phyloP scores from a whole-genome alignment of 495 filamentous ascomycete species.

The Neurospora sp. region DNA sequence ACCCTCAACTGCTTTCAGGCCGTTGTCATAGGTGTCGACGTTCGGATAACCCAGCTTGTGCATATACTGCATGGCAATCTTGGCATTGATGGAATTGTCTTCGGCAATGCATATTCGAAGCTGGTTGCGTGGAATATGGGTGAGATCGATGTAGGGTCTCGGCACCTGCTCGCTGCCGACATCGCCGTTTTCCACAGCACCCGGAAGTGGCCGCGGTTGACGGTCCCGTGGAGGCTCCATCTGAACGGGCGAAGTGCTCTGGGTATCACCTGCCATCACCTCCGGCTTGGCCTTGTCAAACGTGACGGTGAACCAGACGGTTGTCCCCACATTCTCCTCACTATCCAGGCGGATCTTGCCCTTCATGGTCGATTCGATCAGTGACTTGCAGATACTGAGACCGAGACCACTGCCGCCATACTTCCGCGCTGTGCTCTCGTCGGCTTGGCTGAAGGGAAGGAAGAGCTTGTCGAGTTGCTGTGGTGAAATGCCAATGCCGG shows the following conservation, averaged over 20 bases:
- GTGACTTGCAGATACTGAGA: slow-evolving; percentile 86
- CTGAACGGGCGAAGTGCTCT: slow-evolving; percentile 19
- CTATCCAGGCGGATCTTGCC: slow-evolving; percentile 78
- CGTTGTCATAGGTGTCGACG: slow-evolving; percentile 74
- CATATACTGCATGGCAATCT: slow-evolving; percentile 85
- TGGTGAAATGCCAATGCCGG: slow-evolving; percentile 77
- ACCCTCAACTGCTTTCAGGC: slow-evolving; percentile 75
- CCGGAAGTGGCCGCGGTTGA: slow-evolving; percentile 32
- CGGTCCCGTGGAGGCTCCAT: slow-evolving; percentile 45
- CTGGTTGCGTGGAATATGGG: slow-evolving; percentile 61
- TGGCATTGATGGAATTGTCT: slow-evolving; percentile 86
- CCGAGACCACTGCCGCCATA: slow-evolving; percentile 88
- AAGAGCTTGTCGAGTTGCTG: slow-evolving; percentile 78
- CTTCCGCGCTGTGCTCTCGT: slow-evolving; percentile 74
- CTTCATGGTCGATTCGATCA: slow-evolving; percentile 83
- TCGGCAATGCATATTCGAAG: slow-evolving; percentile 83
- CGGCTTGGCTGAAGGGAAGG: slow-evolving; percentile 83
- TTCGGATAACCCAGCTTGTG: slow-evolving; percentile 70
- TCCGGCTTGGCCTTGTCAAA: slow-evolving; percentile 64
- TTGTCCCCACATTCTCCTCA: slow-evolving; percentile 64
- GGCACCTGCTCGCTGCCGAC: slow-evolving; percentile 4
- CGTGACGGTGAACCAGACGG: slow-evolving; percentile 70
- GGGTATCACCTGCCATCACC: slow-evolving; percentile 39
- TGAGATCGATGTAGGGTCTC: slow-evolving; percentile 48
- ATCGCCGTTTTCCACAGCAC: neutral